Base-by-base conservation (phyloP, 495 filamentous ascomycete genomes). In the Neurospora intermedia region DNA sequence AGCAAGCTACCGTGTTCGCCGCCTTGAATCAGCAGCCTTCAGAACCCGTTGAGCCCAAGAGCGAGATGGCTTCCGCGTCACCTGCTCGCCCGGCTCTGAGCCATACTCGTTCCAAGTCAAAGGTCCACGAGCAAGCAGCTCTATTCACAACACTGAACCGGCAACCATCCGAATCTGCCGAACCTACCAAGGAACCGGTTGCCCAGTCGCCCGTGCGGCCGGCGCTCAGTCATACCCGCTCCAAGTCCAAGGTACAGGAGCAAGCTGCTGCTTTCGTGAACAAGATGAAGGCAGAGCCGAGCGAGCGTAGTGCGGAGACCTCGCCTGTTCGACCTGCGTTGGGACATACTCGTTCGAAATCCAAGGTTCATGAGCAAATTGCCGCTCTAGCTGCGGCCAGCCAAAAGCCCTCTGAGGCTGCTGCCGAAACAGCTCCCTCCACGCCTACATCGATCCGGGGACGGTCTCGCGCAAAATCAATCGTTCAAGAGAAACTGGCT, bases 361-460 rank as follows among this genome's bases (percentile, higher is more conserved):
- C 77, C 75, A 85, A 84, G 70, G 81, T 85, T 27, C 81, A 84
- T 11, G 83, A 83, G 73, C 82, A 85, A 43, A 81, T 83, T 39
- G 82, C 83, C 20, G 80, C 80, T 18, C 75, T 84, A 18, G 79
- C 82, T n/a, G 78, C 80, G 3, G 76, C 74, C 66, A 80, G 71
- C 76, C 79, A 79, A 70, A 78, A 76, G 41, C 76, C 79, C n/a
- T 76, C 80, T 9, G 83, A 84, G 41, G 73, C 77, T 39, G 76
- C 73, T 3, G 80, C 80, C 1, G 79, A 79, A n/a, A 48, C 75
- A 40, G 39, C 42, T 39, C 27, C 72, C 43, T 42, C 72, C 4
- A 31, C 72, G 0, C 27, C 72, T 54, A 69, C 69, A 18, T 35
- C 54, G 13, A 38, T 73, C 41, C 70, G 66, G 69, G 69, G 23